Evolutionary conservation across 306 rosid genomes (phyloP).

Genomic region (Trifolium subterraneum): DNA sequence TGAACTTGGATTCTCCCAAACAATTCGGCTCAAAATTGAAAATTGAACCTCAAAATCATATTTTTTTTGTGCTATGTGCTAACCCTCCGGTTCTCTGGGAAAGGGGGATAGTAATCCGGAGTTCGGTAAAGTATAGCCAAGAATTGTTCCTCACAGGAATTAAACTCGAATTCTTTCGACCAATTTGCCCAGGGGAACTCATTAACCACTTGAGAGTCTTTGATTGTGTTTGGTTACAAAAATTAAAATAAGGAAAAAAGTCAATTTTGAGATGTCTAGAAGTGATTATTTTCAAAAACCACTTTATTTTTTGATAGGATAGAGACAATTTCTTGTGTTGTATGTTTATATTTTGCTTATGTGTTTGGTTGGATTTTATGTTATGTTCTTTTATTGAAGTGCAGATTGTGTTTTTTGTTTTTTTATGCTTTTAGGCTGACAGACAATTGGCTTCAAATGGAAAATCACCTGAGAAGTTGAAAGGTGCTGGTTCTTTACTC

Average conservation of each 20-base stretch:
- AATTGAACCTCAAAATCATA: background rate
- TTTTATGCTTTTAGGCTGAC: constrained; percentile 69
- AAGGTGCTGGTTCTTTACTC: constrained; percentile 94
- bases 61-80: too few species aligned
- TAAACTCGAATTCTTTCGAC: too few species aligned
- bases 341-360: background rate
- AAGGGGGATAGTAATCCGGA: too few species aligned
- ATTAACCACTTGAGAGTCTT: too few species aligned
- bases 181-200: too few species aligned
- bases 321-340: background rate
- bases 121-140: too few species aligned
- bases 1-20: too few species aligned
- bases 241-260: background rate
- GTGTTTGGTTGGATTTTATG: background rate
- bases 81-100: too few species aligned
- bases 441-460: constrained; percentile 77
- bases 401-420: constrained; percentile 3
- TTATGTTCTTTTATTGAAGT: background rate
- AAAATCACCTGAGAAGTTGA: constrained; percentile 88
- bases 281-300: background rate
- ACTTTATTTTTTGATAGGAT: background rate
- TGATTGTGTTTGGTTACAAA: background rate
- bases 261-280: constrained; percentile 1
- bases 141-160: too few species aligned
- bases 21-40: background rate